Conservation (phyloP, 331 rosid genomes). For the Acacia concinna region DNA sequence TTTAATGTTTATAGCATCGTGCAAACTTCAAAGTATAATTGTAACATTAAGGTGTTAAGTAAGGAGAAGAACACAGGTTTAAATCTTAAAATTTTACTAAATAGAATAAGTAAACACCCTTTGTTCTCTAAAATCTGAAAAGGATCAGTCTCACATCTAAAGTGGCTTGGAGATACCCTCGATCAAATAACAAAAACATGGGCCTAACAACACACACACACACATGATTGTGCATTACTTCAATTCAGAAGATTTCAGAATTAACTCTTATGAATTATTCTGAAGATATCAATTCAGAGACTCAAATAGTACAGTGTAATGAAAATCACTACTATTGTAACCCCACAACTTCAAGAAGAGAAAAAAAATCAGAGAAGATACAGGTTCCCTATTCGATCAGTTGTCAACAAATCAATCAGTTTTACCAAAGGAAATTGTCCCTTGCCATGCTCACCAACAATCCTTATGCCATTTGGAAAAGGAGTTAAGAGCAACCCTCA, state of each 20-base stretch:
- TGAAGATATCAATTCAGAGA: conserved; percentile 28
- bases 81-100: no score
- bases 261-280: conserved; percentile 30
- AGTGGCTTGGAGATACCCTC: no score
- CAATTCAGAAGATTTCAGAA: background rate
- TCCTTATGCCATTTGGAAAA: conserved; percentile 71
- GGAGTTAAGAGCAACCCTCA: conserved; percentile 76
- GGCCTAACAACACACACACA: background rate
- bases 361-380: background rate
- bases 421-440: conserved; percentile 20
- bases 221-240: background rate
- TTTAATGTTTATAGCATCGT: no score
- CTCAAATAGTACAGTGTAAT: conserved; percentile 7
- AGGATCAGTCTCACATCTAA: no score
- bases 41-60: no score
- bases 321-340: conserved; percentile 31
- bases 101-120: no score
- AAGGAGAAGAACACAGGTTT: no score
- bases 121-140: no score
- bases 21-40: no score
- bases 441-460: conserved; percentile 32
- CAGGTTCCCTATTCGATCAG: conserved; percentile 27
- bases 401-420: conserved; percentile 29
- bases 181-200: no score
- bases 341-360: background rate